These are phyloP conservation scores for Nakaseomyces delphensis DNA, from an alignment of 1,139 yeast genomes.

Conservation along the genomic window DNA sequence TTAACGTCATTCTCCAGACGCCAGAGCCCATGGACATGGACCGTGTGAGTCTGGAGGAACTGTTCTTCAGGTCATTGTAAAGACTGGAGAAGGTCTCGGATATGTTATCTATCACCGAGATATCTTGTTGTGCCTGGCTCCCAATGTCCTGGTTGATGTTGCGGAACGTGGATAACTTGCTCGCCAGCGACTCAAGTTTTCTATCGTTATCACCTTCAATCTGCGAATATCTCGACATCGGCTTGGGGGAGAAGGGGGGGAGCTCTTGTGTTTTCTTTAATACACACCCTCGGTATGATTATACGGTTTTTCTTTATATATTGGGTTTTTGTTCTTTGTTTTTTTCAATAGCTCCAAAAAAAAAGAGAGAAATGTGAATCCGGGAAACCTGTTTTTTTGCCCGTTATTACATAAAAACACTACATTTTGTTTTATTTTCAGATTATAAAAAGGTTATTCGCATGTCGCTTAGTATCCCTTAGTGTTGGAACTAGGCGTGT, in stretches of 20 bases:
- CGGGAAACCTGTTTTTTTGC: too few species aligned
- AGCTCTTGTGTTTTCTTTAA: too few species aligned
- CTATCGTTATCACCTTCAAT: conserved; percentile 47
- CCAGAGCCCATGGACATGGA: conserved; percentile 51
- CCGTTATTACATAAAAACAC: too few species aligned
- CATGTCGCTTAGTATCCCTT: conserved; percentile 33
- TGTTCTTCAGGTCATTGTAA: conserved; percentile 50
- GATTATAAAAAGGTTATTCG: conserved; percentile 32
- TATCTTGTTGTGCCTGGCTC: conserved; percentile 49
- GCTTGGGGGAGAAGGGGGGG: too few species aligned
- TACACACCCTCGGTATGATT: too few species aligned
- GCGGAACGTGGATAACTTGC: conserved; percentile 51
- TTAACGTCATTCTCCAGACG: conserved; percentile 47
- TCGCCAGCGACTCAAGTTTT: conserved; percentile 50
- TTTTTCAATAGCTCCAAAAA: too few species aligned
- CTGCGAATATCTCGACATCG: conserved; percentile 35
- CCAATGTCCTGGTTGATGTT: conserved; percentile 57
- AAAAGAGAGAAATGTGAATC: too few species aligned
- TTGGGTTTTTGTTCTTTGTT: too few species aligned
- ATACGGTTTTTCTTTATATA: too few species aligned
- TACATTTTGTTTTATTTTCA: conserved; percentile 17
- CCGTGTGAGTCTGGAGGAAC: conserved; percentile 59
- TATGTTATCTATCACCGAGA: conserved; percentile 46
- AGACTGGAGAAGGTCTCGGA: conserved; percentile 54
- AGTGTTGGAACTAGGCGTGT: conserved; percentile 41